Base-by-base conservation (phyloP, 2,329 filamentous ascomycete genomes). In the Penicillium hordei region DNA sequence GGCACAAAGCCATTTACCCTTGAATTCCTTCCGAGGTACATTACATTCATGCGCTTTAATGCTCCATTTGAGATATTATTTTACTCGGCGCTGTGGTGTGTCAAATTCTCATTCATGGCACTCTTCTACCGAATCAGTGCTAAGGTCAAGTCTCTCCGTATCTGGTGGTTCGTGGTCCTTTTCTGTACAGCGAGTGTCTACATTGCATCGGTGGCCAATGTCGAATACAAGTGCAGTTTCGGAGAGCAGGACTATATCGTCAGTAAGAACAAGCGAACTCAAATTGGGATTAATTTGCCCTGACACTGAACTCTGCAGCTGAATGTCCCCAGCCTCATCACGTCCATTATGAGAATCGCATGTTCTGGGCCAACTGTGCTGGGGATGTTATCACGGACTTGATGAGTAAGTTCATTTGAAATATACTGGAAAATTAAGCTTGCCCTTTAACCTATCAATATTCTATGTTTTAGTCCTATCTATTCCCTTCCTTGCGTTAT, bases 141-240 rank as follows among this genome's bases (percentile, higher is more conserved):
- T 4, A 63, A 60, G n/a, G 33, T 66, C 12, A 61, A 53, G 17
- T 31, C 23, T 19, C 52, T 62, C 12, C 60, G 56, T 2, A 52
- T 61, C 17, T 65, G 64, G 64, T 66, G 62, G 62, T 60, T 31
- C 5, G 31, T 66, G 17, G 62, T 66, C 1, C 29, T 58, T 9
- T 54, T 55, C 9, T 46, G 54, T 40, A 65, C 59, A 2, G 29
- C 49, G 0, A 44, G 42, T 9, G 58, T 59, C 40, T 63, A 58
- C 17, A 56, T 65, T n/a, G 39, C 46, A n/a, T 63, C 50, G 1
- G 42, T 65, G 13, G 60, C 43, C 3, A 55, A 60, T 46, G 55
- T 63, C 17, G 62, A 66, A 44, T 66, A 63, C 23, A 54, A 59
- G 23, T 66, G 60, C 46, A 63, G 57, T 17, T 39, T 62, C 2